Base-by-base conservation (phyloP, 768 basidiomycete species). In the Cystofilobasidium bisporidii region DNA sequence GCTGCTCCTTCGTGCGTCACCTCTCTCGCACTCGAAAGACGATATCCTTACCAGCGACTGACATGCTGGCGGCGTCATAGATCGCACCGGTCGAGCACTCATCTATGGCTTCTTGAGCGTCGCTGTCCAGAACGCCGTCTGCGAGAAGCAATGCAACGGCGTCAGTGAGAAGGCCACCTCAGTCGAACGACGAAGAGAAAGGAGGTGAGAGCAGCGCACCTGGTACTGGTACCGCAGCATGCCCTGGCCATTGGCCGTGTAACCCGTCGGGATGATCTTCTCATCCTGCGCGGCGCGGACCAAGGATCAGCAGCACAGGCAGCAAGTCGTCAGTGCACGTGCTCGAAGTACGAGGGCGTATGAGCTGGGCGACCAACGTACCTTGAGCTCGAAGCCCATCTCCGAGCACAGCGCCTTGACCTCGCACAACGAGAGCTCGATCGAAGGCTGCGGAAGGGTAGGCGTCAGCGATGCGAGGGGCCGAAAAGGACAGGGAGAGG, bases 401-500 rank as follows among this genome's bases (percentile, higher is more conserved):
- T 79, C 78, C 28, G 80, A 80, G 2, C 85, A 86, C 9, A 97
- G 81, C 0, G 77, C 76, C 74, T 91, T 94, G 43, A 96, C 82
- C 74, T 97, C 92, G 67, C 89, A 88, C n/a, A 97, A 78, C 72
- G 86, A 87, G 22, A 97, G 81, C 77, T 97, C 93, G 41, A 98
- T 81, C 3, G 67, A 68, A 0, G 64, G 64, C 28, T 56, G 48
- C n/a, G n/a, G 14, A 24, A 50, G 48, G 11, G 18, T 8, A 3
- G 41, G 15, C 3, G 18, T 15, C 11, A 20, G 41, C 11, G 3
- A 15, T 11, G 41, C 41, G 41, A 50, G 4, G 48, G 11, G 11
- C n/a, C 4, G 20, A 24, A 10, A 24, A n/a, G 48, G 84, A 83
- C 64, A 24, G n/a, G 20, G 14, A 24, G 6, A 20, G n/a, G n/a